A percentile compares a stretch with the other conserved stretches of the same genome.
Evolutionary conservation across 495 filamentous ascomycete genomes (phyloP).

Genomic region (Aspergillus sclerotioniger): DNA sequence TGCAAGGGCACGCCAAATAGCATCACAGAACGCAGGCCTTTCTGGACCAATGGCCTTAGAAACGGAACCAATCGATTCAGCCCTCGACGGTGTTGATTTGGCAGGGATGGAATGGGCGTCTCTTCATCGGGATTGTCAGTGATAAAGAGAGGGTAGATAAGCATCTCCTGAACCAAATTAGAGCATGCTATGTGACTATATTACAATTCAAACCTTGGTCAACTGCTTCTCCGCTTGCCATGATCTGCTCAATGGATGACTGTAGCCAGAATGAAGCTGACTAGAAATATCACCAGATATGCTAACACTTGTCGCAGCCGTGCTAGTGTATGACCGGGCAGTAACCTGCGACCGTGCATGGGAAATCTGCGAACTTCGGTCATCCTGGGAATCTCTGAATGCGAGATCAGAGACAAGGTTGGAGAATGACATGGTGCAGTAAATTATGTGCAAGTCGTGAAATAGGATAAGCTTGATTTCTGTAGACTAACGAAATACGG

Average conservation of each 20-base stretch:
- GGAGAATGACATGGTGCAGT: conserved; percentile 77
- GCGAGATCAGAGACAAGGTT: conserved; percentile 83
- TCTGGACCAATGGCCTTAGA: conserved; percentile 78
- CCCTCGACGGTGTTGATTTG: conserved; percentile 82
- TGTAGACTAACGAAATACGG: not conserved
- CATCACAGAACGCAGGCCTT: conserved; percentile 88
- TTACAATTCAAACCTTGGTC: conserved; percentile 70
- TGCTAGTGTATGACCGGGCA: conserved; percentile 80
- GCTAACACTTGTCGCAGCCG: conserved; percentile 89
- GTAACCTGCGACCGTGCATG: conserved; percentile 63
- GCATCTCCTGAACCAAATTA: conserved; percentile 69
- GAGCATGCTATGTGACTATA: conserved; percentile 1
- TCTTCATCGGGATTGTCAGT: conserved; percentile 93
- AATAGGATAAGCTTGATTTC: not conserved
- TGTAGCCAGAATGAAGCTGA: conserved; percentile 93
- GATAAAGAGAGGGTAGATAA: conserved; percentile 96
- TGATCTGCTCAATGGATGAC: conserved; percentile 81
- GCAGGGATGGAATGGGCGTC: conserved; percentile 82
- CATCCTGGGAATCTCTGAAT: conserved; percentile 60
- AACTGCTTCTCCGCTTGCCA: conserved; percentile 98
- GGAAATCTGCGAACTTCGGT: conserved; percentile 67
- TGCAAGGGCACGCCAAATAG: conserved; percentile 90
- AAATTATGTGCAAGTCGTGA: not conserved
- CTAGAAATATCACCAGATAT: conserved; percentile 90
- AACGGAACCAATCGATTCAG: conserved; percentile 83